A percentile compares a stretch with the other conserved stretches of the same genome.
Evolutionary conservation across 2,329 filamentous ascomycete genomes (phyloP).

Genomic region (Dothideomycetes sp.): DNA sequence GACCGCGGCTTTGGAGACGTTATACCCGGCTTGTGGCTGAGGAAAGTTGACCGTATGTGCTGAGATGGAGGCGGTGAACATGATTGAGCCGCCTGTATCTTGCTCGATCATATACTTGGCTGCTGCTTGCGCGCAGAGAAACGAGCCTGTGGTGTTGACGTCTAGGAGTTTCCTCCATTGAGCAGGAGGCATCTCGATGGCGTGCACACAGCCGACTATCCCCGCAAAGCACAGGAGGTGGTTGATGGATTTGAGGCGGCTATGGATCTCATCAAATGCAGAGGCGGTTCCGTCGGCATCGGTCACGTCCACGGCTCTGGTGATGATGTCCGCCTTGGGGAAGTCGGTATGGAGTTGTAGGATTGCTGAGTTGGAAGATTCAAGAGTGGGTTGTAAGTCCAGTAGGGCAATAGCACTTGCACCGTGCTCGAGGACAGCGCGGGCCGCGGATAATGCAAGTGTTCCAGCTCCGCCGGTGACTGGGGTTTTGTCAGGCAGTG

Average conservation of each 20-base stretch:
- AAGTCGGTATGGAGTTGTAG: slow-evolving; percentile 41
- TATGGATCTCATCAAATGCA: slow-evolving; percentile 29
- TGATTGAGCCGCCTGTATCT: slow-evolving; percentile 47
- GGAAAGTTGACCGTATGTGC: slow-evolving; percentile 61
- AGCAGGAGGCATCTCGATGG: slow-evolving; percentile 46
- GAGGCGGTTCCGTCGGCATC: slow-evolving; percentile 36
- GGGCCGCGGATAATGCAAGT: slow-evolving; percentile 46
- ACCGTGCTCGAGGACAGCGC: slow-evolving; percentile 60
- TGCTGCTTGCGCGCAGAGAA: slow-evolving; percentile 57
- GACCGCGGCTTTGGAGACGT: slow-evolving; percentile 59
- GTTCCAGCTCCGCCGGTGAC: slow-evolving; percentile 59
- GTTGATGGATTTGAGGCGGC: slow-evolving; percentile 40
- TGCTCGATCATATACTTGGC: slow-evolving; percentile 43
- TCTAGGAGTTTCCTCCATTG: slow-evolving; percentile 56
- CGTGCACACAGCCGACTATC: slow-evolving; percentile 51
- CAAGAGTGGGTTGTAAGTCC: slow-evolving; percentile 40
- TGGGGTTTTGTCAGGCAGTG: too few relatives aligned
- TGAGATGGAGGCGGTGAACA: slow-evolving; percentile 58
- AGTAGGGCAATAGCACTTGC: slow-evolving; percentile 48
- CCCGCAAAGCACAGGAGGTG: slow-evolving; percentile 57
- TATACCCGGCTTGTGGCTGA: slow-evolving; percentile 49
- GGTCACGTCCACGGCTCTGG: slow-evolving; percentile 49
- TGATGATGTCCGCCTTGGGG: slow-evolving; percentile 40
- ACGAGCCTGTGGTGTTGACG: slow-evolving; percentile 61
- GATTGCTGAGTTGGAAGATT: slow-evolving; percentile 31